Evolutionary conservation across 768 basidiomycete genomes (phyloP).

Genomic region (Auricularia cornea): DNA sequence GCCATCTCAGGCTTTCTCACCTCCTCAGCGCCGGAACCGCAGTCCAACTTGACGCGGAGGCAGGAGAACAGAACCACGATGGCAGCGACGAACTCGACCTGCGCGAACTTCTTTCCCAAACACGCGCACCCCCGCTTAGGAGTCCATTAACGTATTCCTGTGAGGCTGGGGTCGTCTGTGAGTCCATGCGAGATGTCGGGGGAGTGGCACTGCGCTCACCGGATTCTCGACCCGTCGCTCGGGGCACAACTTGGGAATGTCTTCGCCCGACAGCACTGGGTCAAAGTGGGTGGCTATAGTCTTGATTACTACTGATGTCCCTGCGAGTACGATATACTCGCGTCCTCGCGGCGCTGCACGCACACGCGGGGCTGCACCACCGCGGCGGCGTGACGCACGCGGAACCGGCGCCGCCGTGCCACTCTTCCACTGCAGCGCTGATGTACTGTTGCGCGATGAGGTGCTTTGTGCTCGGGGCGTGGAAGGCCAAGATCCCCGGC

Average conservation of each 20-base stretch:
- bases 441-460: constrained; percentile 69
- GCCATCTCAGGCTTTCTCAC: background rate
- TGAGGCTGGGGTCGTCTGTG: too few species aligned
- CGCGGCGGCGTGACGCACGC: background rate
- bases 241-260: too few species aligned
- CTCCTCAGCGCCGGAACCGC: background rate
- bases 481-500: constrained; percentile 62
- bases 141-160: too few species aligned
- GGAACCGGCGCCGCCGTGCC: background rate
- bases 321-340: too few species aligned
- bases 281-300: too few species aligned
- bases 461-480: constrained; percentile 59
- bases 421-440: constrained; percentile 21
- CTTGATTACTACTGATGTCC: too few species aligned
- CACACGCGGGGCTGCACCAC: background rate
- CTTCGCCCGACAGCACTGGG: too few species aligned
- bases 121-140: too few species aligned
- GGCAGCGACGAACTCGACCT: background rate
- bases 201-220: too few species aligned
- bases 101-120: background rate
- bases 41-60: background rate
- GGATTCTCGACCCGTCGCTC: too few species aligned
- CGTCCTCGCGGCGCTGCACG: background rate
- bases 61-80: background rate
- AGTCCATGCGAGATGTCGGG: too few species aligned